Base-by-base conservation (phyloP, 106 monocot genomes). In the Dactylorhiza incarnata region DNA sequence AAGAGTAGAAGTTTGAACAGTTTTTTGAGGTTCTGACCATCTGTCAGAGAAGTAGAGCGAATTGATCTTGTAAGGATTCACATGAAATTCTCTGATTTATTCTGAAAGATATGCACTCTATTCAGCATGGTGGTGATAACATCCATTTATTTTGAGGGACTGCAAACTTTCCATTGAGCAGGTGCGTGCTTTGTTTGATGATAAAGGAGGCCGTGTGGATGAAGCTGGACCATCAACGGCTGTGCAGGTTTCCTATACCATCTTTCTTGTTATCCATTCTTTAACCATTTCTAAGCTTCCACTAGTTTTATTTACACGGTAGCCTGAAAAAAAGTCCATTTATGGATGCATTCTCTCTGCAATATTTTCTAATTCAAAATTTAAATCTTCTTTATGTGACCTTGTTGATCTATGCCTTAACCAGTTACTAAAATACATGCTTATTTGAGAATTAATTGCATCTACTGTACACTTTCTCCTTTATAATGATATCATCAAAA, bases 121-220 rank as follows among this genome's bases (percentile, higher is more conserved):
- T 65, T 48, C 9, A 44, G 47, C 46, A 59, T 65, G 24, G 29
- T 63, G 11, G 48, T 77, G 15, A 48, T 26, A 37, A 9, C 66
- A 26, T 29, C 66, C 66, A 20, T 29, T 7, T 45, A 43, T 59
- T 13, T 80, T 80, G 49, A 52, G 29, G 61, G 61, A 37, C 47
- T 25, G 26, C 23, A 58, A 11, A 45, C 45, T 16, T 66, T 25
- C 66, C 51, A 23, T 71, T 63, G 47, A 48, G 12, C 85, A 92
- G 92, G 86, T 88, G 22, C 87, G 97, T 73, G 97, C 94, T 81
- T 81, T 99, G 78, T 99, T 94, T 83, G 94, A 99, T 77, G 97
- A 99, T 69, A 82, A 87, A 78, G 97, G 94, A 71, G 74, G 19
- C 16, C 91, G 84, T 74, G 86, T 94, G 63, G 94, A 94, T 70